These are phyloP conservation scores for Musa troglodytarum DNA, from an alignment of 176 grass and related monocot species.

Conservation along the genomic window DNA sequence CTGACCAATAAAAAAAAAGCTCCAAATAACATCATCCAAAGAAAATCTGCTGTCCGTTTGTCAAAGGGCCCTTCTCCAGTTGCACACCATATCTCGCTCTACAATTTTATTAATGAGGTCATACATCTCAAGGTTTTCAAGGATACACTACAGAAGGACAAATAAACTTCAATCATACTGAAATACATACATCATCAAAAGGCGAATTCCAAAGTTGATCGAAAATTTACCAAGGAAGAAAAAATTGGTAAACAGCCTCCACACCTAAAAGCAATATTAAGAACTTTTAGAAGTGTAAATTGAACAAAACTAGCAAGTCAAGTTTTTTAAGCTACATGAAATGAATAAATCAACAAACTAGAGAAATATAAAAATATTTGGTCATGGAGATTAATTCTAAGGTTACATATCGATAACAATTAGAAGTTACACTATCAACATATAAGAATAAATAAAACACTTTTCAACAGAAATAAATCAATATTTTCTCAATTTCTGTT, in stretches of 20 bases:
- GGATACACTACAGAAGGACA: not conserved
- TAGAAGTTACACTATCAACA: not conserved
- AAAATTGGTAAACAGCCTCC: slow-evolving; percentile 5
- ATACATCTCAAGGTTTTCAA: not conserved
- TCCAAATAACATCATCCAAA: slow-evolving; percentile 96
- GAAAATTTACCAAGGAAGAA: slow-evolving; percentile 4
- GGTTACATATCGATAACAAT: not conserved
- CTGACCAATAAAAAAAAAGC: slow-evolving; percentile 57
- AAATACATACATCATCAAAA: slow-evolving; percentile 3
- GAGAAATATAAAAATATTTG: slow-evolving; percentile 1
- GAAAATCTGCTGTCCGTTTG: slow-evolving; percentile 75
- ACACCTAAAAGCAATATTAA: not conserved
- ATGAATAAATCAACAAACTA: not conserved
- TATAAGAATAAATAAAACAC: too few species aligned
- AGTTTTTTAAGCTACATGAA: not conserved
- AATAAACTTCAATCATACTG: too few species aligned
- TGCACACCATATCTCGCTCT: slow-evolving; percentile 93
- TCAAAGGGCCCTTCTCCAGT: slow-evolving; percentile 75
- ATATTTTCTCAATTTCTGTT: too few species aligned
- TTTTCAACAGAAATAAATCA: too few species aligned
- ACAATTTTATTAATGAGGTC: slow-evolving; percentile 10
- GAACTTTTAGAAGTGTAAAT: not conserved
- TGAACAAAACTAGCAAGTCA: not conserved
- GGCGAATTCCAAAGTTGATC: not conserved
- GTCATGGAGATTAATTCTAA: slow-evolving; percentile 12